A percentile compares a stretch with the other conserved stretches of the same genome.
Conservation (phyloP, 768 basidiomycete genomes). For the Mycena epipterygia region DNA sequence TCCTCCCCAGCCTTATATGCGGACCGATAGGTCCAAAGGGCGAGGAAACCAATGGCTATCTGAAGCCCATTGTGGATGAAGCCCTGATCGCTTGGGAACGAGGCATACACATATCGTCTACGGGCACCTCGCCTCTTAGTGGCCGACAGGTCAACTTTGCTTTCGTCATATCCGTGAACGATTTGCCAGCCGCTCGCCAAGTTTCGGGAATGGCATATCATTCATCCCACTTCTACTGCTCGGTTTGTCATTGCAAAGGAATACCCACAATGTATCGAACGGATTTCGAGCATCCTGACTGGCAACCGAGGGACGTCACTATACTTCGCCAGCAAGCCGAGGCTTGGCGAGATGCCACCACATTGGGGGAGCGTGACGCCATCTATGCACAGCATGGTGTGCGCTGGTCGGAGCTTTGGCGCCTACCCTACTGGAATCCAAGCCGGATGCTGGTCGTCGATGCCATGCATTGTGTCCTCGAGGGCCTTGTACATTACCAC, state of each 20-base stretch:
- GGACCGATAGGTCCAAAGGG: conserved; percentile 17
- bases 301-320: conserved; percentile 10
- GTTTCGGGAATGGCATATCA: conserved; percentile 35
- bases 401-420: conserved; percentile 40
- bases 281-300: conserved; percentile 11
- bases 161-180: conserved; percentile 36
- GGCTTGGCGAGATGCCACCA: conserved; percentile 12
- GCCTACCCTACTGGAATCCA: conserved; percentile 46
- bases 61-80: conserved; percentile 38
- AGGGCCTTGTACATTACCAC: conserved; percentile 35
- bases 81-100: conserved; percentile 27
- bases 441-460: conserved; percentile 40
- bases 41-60: background rate
- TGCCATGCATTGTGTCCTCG: conserved; percentile 45
- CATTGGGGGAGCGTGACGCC: conserved; percentile 20
- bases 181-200: conserved; percentile 43
- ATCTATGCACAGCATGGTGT: conserved; percentile 36
- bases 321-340: conserved; percentile 23
- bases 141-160: background rate
- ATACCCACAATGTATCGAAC: background rate
- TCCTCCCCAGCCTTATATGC: conserved; percentile 45
- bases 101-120: conserved; percentile 18
- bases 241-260: conserved; percentile 37
- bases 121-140: background rate
- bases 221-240: conserved; percentile 40